Evolutionary conservation across 2,329 filamentous ascomycete genomes (phyloP), one percentile per base, ranked within the genome.

Genomic region (Botryotinia convoluta): DNA sequence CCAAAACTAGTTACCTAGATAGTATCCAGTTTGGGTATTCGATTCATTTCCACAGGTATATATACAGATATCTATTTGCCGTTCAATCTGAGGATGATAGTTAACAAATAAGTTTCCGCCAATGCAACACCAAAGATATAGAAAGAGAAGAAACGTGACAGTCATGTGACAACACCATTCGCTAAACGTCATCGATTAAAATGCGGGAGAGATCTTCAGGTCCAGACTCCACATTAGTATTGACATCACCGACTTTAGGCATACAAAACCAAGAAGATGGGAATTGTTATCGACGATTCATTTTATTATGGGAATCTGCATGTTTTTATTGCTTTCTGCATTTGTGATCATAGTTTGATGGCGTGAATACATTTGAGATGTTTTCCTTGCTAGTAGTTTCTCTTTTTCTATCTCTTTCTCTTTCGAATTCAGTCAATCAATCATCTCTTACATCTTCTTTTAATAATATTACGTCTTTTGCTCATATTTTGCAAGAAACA

Each of bases 161-260:
- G 4, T 64, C n/a, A 64, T 22, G 62, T 64, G 62, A 64, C 1
- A 2, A 1, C 0, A 35, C 2, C 4, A 14, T 64, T 64, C 62
- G n/a, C 39, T 65, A 48, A 65, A 45, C 63, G 20, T 48, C 63
- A 51, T 65, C 32, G 44, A 65, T 48, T 10, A 51, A 57, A n/a
- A 37, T 37, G 44, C 29, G 63, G 63, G 63, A 37, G 12, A 16
- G 20, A 35, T 65, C 44, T 48, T 65, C 44, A 32, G 42, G 29
- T 9, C 29, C 20, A 65, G 6, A 35, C 29, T 48, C 29, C 20
- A 48, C 20, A 18, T 14, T 22, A 39, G 37, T 14, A n/a, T 61
- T 51, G 63, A 37, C 63, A 65, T 37, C 63, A 65, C 63, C 45
- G 9, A 45, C 16, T 51, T 35, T 37, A 51, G 63, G 59, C 59